Base-by-base conservation (phyloP, 2,329 filamentous ascomycete genomes). In the Shiraia bambusicola region DNA sequence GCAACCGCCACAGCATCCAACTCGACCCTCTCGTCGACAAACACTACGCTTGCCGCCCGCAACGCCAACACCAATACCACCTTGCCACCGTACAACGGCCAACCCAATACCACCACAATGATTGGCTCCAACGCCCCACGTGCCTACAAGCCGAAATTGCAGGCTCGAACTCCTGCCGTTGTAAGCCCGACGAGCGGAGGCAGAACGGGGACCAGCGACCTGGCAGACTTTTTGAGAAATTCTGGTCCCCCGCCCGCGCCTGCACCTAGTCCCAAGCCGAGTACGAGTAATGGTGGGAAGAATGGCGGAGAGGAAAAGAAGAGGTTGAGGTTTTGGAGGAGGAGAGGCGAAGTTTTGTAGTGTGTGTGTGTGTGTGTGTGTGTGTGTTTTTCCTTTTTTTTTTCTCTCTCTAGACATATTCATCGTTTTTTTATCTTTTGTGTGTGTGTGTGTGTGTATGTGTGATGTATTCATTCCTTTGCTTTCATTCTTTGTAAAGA, bases 201-300 rank as follows among this genome's bases (percentile, higher is more conserved):
- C 0, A 56, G 64, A 13, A 63, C 65, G 6, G 60, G 55, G 1
- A 72, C 69, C 2, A 66, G 63, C 28, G 71, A 74, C 40, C 55
- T 74, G 24, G 71, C 70, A 2, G 71, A 74, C 38, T 75, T 74
- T 47, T 43, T 75, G 28, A 63, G 63, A 24, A 69, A 64, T 22
- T 70, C 66, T 1, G 72, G 69, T 0, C 72, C 72, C 0, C 64
- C 65, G 3, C 63, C 66, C 27, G 52, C 56, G 6, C 22, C 49
- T 2, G 37, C 44, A 14, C 49, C 57, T 2, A 36, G 52, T 5
- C 44, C 51, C 4, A 26, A 36, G 4, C 30, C 22, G 6, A 45
- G n/a, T n/a, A n/a, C n/a, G n/a, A n/a, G n/a, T n/a, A n/a, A 42
- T n/a, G 26, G 37, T 13, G 41, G 46, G 2, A 40, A 22, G 1